Conservation (phyloP, 441 rosid species). For the Gossypium schwendimanii region DNA sequence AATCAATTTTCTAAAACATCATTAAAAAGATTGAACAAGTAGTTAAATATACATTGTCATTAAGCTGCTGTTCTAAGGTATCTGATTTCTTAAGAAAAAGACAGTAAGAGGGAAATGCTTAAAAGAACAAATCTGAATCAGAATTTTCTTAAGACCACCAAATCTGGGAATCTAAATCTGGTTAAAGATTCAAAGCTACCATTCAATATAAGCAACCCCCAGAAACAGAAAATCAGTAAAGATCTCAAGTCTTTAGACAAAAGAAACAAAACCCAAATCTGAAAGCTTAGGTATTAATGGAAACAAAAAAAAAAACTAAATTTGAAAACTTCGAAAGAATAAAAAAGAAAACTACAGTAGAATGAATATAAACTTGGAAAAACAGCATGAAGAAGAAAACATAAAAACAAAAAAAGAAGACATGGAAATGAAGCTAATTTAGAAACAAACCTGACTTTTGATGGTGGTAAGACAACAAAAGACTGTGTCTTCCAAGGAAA, state of each 20-base stretch:
- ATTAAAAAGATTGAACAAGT: not conserved
- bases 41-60: constrained; percentile 12
- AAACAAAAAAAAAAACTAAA: not conserved
- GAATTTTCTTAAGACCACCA: not conserved
- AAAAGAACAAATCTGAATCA: not conserved
- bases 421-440: not conserved
- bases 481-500: not conserved
- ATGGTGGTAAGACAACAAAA: not conserved
- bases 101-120: constrained; percentile 8
- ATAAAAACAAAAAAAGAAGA: not conserved
- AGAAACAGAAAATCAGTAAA: constrained; percentile 8
- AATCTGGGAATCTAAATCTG: constrained; percentile 5
- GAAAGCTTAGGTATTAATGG: not conserved
- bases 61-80: constrained; percentile 5
- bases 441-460: constrained; percentile 6
- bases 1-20: not conserved
- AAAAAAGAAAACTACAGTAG: not conserved
- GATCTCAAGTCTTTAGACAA: constrained; percentile 4
- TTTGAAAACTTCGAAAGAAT: not conserved
- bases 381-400: not conserved
- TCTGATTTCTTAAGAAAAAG: constrained; percentile 10
- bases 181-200: not conserved
- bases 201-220: not conserved
- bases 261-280: constrained; percentile 9
- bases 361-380: not conserved